A percentile compares a stretch with the other conserved stretches of the same genome.
Conservation (phyloP, 768 basidiomycete genomes). For the Leccinum subtestaceum region DNA sequence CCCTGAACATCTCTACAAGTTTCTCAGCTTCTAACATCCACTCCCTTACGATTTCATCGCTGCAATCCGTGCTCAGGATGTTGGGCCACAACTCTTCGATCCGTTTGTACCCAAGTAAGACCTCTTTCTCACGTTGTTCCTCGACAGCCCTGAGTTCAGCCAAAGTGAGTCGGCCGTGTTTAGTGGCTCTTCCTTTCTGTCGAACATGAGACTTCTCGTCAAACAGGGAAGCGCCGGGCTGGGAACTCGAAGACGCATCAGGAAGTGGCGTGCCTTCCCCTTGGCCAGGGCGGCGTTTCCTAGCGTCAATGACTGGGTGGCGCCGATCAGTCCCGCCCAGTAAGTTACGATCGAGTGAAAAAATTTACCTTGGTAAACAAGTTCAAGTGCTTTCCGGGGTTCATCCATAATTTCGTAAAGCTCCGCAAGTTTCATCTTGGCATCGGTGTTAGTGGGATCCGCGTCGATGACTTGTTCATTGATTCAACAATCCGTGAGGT, state of each 20-base stretch:
- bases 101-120: slow-evolving; percentile 53
- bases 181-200: slow-evolving; percentile 33
- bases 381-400: slow-evolving; percentile 74
- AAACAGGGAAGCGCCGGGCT: slow-evolving; percentile 54
- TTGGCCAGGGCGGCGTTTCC: slow-evolving; percentile 44
- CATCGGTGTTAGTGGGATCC: slow-evolving; percentile 75
- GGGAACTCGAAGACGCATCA: slow-evolving; percentile 15
- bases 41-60: slow-evolving; percentile 54
- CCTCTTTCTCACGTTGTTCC: slow-evolving; percentile 63
- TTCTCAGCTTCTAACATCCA: slow-evolving; percentile 86
- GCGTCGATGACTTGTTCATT: slow-evolving; percentile 57
- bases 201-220: slow-evolving; percentile 47
- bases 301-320: slow-evolving; percentile 54
- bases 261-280: slow-evolving; percentile 16
- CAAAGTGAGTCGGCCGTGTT: slow-evolving; percentile 46
- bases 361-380: slow-evolving; percentile 57
- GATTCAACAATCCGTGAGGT: slow-evolving; percentile 17
- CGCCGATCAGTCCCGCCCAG: slow-evolving; percentile 59
- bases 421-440: slow-evolving; percentile 87
- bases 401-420: slow-evolving; percentile 84
- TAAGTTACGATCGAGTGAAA: slow-evolving; percentile 21
- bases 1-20: slow-evolving; percentile 84
- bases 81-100: slow-evolving; percentile 62
- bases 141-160: slow-evolving; percentile 65
- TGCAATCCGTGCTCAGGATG: slow-evolving; percentile 43